phyloP scores from a whole-genome alignment of 2,329 filamentous ascomycete species.

The Aspergillus ustus region DNA sequence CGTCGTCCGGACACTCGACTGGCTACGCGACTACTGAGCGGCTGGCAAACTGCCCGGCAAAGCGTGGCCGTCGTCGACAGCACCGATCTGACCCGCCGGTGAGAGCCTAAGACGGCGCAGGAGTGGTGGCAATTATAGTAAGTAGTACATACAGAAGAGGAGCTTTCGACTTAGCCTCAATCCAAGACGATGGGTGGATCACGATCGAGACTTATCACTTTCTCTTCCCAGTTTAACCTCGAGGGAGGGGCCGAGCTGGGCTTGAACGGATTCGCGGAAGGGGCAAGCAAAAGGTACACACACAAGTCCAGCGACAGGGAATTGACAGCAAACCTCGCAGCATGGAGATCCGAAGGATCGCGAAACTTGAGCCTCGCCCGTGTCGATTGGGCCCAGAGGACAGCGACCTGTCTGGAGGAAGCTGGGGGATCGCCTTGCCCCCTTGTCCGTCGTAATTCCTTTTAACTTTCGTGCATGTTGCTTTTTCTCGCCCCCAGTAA shows the following conservation, averaged over 20 bases:
- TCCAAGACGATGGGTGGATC: conserved; percentile 16
- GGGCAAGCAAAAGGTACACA: neutral
- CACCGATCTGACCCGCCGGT: conserved; percentile 15
- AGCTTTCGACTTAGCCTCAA: conserved; percentile 12
- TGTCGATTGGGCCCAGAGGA: conserved; percentile 6
- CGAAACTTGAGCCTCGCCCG: neutral
- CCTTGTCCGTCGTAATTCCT: neutral
- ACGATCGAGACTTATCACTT: conserved; percentile 12
- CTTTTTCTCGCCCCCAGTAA: conserved; percentile 1
- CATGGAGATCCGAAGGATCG: neutral
- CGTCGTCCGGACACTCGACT: conserved; percentile 17
- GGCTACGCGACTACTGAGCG: neutral
- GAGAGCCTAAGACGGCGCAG: conserved; percentile 10
- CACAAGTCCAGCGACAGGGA: neutral
- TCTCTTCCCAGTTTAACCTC: neutral
- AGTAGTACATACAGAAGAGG: neutral
- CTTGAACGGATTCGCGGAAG: neutral
- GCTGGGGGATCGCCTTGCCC: conserved; percentile 12
- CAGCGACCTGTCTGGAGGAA: conserved; percentile 8
- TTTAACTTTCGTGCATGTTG: neutral
- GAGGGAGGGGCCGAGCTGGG: neutral
- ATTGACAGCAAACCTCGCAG: conserved; percentile 1
- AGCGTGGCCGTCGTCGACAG: conserved; percentile 1
- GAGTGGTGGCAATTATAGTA: conserved; percentile 5
- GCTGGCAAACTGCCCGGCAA: conserved; percentile 10